Conservation (phyloP, 129 eudicot genomes). For the Helianthus tuberosus region DNA sequence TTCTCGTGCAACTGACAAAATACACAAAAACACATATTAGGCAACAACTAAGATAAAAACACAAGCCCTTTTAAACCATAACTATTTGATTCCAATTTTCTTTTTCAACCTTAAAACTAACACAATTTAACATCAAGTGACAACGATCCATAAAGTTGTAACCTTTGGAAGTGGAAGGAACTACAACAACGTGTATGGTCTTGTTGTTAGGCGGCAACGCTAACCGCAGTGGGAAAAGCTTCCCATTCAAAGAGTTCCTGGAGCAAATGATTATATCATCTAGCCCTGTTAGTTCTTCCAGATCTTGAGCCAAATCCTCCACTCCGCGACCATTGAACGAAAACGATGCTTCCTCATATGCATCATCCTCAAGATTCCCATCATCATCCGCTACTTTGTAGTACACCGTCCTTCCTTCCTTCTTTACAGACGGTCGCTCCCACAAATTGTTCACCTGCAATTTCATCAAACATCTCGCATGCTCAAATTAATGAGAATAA, state of each 20-base stretch:
- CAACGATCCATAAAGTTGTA: constrained; percentile 25
- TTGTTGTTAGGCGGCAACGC: constrained; percentile 81
- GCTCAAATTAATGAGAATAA: neutral
- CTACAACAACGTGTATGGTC: constrained; percentile 58
- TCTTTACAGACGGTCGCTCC: constrained; percentile 35
- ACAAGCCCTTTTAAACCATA: neutral
- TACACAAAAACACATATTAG: constrained; percentile 8
- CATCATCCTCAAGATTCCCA: constrained; percentile 48
- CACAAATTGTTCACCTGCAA: constrained; percentile 37
- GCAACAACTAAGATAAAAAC: neutral
- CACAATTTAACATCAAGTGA: neutral
- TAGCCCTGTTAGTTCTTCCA: constrained; percentile 73
- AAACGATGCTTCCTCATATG: constrained; percentile 42
- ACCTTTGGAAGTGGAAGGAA: constrained; percentile 75
- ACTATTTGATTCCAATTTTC: too few species aligned
- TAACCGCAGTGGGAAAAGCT: constrained; percentile 75
- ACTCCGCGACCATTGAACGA: constrained; percentile 58
- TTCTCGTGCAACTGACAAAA: constrained; percentile 22
- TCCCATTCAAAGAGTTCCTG: constrained; percentile 59
- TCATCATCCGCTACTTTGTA: constrained; percentile 61
- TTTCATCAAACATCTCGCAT: constrained; percentile 17
- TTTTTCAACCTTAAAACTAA: too few species aligned
- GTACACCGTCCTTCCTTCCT: constrained; percentile 67
- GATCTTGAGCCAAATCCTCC: constrained; percentile 56
- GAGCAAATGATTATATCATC: constrained; percentile 60